Conservation (phyloP, 2,329 filamentous ascomycete species). For the Aureobasidium leucospermi region DNA sequence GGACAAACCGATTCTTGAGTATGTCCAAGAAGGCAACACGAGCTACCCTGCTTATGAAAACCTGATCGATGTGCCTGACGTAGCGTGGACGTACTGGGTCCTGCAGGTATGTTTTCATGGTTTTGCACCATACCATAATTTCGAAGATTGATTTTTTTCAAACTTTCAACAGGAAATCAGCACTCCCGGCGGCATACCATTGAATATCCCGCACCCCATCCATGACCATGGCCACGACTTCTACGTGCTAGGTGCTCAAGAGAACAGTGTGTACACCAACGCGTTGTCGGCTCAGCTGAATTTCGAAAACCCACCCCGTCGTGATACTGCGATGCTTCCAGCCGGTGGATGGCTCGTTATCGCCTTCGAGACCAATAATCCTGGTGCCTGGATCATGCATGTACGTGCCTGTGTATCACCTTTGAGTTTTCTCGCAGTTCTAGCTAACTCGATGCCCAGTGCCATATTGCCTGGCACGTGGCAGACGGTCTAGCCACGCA, state of each 20-base stretch:
- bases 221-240: slow-evolving; percentile 27
- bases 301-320: slow-evolving; percentile 32
- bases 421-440: neutral
- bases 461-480: slow-evolving; percentile 27
- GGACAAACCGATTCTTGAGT: slow-evolving; percentile 30
- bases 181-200: slow-evolving; percentile 13
- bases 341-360: slow-evolving; percentile 33
- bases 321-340: slow-evolving; percentile 35
- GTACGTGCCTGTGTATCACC: neutral
- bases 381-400: slow-evolving; percentile 31
- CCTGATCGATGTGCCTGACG: neutral
- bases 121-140: too few relatives aligned
- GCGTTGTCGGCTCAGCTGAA: slow-evolving; percentile 21
- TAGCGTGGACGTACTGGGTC: slow-evolving; percentile 28
- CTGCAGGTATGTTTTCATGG: slow-evolving; percentile 16
- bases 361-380: slow-evolving; percentile 37
- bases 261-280: slow-evolving; percentile 19
- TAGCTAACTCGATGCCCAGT: neutral
- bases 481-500: slow-evolving; percentile 28
- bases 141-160: too few relatives aligned
- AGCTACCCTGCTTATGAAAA: neutral
- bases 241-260: slow-evolving; percentile 21
- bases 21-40: slow-evolving; percentile 23
- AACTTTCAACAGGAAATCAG: slow-evolving; percentile 17
- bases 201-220: slow-evolving; percentile 18